Conservation (phyloP, 495 filamentous ascomycete species). For the Penicillium paxilli region DNA sequence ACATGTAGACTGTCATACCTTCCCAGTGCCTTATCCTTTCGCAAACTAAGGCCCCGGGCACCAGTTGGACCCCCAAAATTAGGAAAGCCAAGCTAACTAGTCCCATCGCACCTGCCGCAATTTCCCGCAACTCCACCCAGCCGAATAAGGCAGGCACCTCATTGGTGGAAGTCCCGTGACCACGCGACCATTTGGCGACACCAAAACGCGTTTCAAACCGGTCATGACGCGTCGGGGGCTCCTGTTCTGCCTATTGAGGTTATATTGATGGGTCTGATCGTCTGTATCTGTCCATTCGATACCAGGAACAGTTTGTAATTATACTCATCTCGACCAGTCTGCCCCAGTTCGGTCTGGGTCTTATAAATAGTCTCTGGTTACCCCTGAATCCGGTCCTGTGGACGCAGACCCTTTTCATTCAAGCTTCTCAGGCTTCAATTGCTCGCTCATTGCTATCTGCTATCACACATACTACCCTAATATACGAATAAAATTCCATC, state of each 20-base stretch:
- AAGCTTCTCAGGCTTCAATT: not conserved
- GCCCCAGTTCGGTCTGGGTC: not conserved
- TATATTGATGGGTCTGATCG: conserved; percentile 16
- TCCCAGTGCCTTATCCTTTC: no score
- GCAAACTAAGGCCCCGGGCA: no score
- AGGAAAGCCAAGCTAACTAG: not conserved
- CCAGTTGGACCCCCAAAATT: not conserved
- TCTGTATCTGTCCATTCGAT: not conserved
- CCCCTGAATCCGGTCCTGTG: not conserved
- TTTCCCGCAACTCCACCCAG: conserved; percentile 4
- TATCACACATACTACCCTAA: not conserved
- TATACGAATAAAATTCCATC: conserved; percentile 9
- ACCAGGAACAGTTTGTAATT: not conserved
- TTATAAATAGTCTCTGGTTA: not conserved
- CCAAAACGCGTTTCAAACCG: conserved; percentile 38
- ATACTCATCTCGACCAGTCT: not conserved
- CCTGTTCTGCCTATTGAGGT: conserved; percentile 3
- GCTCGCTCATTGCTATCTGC: not conserved
- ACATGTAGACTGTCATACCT: no score
- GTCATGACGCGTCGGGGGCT: conserved; percentile 31
- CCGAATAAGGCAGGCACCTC: not conserved
- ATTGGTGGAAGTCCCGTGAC: conserved; percentile 37
- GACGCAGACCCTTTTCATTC: not conserved
- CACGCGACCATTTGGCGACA: conserved; percentile 43
- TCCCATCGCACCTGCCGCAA: not conserved